Evolutionary conservation across 805 yeast species (phyloP), one percentile per base, ranked within the genome.

Genomic region (Wickerhamomyces queroliae): DNA sequence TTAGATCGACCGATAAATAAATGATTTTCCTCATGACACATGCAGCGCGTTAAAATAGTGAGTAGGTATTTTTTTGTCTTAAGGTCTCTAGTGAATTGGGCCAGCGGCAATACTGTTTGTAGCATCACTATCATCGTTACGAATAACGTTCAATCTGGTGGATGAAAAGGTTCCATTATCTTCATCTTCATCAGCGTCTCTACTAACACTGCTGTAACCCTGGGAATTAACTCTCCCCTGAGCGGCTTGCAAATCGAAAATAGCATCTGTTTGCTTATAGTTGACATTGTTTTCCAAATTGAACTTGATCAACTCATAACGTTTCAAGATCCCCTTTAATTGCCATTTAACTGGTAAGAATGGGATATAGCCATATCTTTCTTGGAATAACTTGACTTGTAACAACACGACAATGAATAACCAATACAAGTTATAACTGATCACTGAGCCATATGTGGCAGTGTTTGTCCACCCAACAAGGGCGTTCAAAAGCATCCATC

Each of bases 381-480:
- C 86, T 49, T 80, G 83, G 22, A 63, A 54, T 35, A 66, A 59
- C 42, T 85, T 64, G 38, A 69, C 43, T 3, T 62, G 50, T 28
- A 83, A 68, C 33, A 80, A 69, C 2, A 44, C 37, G 21, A 73
- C 65, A 7, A 76, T 59, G 11, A 66, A 63, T 2, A 69, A 22
- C 97, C 96, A 89, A 59, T 83, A 89, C 2, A 71, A 38, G 47
- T 76, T 74, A 63, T 89, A 89, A 39, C 89, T 76, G 5, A 72
- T 59, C 3, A 89, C 85, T 18, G 95, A 85, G 7, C 95, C 95
- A 56, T 83, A 87, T 0, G 97, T 89, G 2, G 96, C 96, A 39
- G 91, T 79, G 59, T 89, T 89, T 19, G 90, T 87, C 97, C 97
- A 89, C 3, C 97, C 97, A 40, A 89, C 71, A 7, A 89, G 65